A percentile compares a stretch with the other conserved stretches of the same genome.
Evolutionary conservation across 2,329 filamentous ascomycete species (phyloP).

Genomic region (Pseudopithomyces chartarum): DNA sequence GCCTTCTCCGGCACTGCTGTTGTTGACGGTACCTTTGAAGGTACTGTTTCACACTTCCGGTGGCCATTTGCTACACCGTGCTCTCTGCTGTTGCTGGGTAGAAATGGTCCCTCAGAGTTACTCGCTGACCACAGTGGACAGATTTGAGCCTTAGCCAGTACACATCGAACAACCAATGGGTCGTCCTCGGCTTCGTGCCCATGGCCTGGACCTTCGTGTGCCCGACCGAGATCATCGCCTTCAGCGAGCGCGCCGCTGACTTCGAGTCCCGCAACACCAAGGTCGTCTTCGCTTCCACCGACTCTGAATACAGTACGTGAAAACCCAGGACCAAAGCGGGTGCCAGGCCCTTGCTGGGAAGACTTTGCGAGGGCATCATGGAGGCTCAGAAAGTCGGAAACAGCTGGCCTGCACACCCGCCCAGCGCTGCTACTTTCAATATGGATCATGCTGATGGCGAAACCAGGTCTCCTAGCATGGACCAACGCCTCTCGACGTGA

Average conservation of each 20-base stretch:
- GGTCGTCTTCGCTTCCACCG: slow-evolving; percentile 66
- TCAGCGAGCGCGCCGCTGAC: slow-evolving; percentile 64
- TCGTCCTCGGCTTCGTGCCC: slow-evolving; percentile 69
- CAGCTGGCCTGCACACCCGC: too few species aligned
- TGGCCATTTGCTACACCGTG: not conserved
- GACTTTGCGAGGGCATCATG: too few species aligned
- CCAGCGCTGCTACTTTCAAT: too few species aligned
- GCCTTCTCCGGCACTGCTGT: slow-evolving; percentile 45
- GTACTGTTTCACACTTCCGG: slow-evolving; percentile 19
- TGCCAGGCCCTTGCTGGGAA: too few species aligned
- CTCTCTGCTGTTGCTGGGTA: too few species aligned
- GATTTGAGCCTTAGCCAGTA: slow-evolving; percentile 47
- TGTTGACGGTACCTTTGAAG: slow-evolving; percentile 48
- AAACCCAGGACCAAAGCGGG: too few species aligned
- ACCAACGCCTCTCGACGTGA: slow-evolving; percentile 62
- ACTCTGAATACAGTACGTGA: slow-evolving; percentile 58
- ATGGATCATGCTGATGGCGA: too few species aligned
- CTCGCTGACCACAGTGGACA: slow-evolving; percentile 17
- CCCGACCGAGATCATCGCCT: slow-evolving; percentile 69
- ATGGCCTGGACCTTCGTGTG: slow-evolving; percentile 73
- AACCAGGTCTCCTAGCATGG: slow-evolving; percentile 47
- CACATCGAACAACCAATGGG: slow-evolving; percentile 57
- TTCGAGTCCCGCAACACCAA: slow-evolving; percentile 64
- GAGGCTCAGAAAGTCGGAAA: too few species aligned
- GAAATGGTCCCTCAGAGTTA: not conserved